Percentiles rank a stretch among this genome's conserved stretches.
phyloP scores from a whole-genome alignment of 495 filamentous ascomycete species.

The Podospora pseudopauciseta region DNA sequence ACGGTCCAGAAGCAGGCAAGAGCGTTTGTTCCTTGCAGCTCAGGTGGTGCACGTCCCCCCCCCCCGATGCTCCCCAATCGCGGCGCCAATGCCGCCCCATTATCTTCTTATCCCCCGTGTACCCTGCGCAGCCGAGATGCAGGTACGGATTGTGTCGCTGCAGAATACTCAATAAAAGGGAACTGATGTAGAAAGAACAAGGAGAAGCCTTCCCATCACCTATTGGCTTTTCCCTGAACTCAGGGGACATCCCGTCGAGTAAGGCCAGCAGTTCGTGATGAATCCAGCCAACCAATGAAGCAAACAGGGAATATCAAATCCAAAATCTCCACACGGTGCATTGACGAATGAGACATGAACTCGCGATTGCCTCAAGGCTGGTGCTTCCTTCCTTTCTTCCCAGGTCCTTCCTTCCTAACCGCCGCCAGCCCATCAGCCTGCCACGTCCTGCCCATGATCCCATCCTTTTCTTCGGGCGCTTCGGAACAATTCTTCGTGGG shows the following conservation, averaged over 20 bases:
- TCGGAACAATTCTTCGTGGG: neutral
- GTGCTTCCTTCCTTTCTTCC: neutral
- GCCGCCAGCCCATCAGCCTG: neutral
- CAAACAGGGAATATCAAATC: neutral
- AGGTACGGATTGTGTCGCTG: neutral
- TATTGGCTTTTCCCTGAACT: neutral
- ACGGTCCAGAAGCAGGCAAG: conserved; percentile 2
- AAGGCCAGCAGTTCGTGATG: neutral
- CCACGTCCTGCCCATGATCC: neutral
- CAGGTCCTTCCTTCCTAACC: neutral
- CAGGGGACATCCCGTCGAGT: neutral
- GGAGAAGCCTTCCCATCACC: too few relatives aligned
- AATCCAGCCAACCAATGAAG: neutral
- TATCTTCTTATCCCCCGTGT: conserved; percentile 4
- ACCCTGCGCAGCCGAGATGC: conserved; percentile 5
- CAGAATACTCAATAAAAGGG: neutral
- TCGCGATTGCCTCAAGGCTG: neutral
- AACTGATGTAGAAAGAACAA: neutral
- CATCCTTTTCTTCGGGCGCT: neutral
- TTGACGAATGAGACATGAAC: neutral
- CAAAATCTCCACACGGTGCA: neutral
- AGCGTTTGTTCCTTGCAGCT: conserved; percentile 7
- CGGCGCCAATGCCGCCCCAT: neutral
- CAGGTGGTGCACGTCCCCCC: neutral
- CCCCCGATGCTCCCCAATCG: neutral